Conservation (phyloP, 2,329 filamentous ascomycete species). For the Ceratocystis variospora region DNA sequence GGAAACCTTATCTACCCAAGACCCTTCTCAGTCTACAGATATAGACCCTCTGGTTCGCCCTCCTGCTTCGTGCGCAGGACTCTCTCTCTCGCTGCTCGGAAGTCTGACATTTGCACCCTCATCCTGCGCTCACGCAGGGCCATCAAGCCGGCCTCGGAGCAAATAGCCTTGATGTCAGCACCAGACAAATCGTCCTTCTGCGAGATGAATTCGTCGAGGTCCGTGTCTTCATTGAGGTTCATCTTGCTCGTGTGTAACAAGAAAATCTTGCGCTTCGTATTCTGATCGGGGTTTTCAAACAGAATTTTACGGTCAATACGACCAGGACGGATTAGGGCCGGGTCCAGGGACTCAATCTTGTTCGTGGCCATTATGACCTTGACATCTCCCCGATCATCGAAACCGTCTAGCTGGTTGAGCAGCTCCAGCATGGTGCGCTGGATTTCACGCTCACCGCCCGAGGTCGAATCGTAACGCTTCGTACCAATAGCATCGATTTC, state of each 20-base stretch:
- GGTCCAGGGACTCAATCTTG: slow-evolving; percentile 97
- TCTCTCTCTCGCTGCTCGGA: slow-evolving; percentile 78
- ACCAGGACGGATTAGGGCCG: slow-evolving; percentile 86
- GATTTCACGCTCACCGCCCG: slow-evolving; percentile 90
- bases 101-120: slow-evolving; percentile 98
- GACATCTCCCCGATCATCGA: slow-evolving; percentile 95
- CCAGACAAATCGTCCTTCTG: slow-evolving; percentile 97
- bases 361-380: slow-evolving; percentile 99
- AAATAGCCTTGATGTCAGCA: slow-evolving; percentile 98
- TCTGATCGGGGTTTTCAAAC: slow-evolving; percentile 58
- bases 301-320: slow-evolving; percentile 97
- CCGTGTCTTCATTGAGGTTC: slow-evolving; percentile 91
- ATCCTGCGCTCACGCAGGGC: slow-evolving; percentile 88
- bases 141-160: slow-evolving; percentile 89
- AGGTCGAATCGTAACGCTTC: slow-evolving; percentile 95
- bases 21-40: slow-evolving; percentile 52
- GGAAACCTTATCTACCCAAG: background rate
- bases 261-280: slow-evolving; percentile 96
- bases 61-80: slow-evolving; percentile 98
- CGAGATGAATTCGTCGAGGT: slow-evolving; percentile 93
- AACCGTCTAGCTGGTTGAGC: slow-evolving; percentile 94
- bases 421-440: slow-evolving; percentile 98
- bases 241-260: slow-evolving; percentile 97
- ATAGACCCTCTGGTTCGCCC: slow-evolving; percentile 94
- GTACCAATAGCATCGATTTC: slow-evolving; percentile 98